Conservation (phyloP, 2,329 filamentous ascomycete species). For the Epichloe gansuensis region DNA sequence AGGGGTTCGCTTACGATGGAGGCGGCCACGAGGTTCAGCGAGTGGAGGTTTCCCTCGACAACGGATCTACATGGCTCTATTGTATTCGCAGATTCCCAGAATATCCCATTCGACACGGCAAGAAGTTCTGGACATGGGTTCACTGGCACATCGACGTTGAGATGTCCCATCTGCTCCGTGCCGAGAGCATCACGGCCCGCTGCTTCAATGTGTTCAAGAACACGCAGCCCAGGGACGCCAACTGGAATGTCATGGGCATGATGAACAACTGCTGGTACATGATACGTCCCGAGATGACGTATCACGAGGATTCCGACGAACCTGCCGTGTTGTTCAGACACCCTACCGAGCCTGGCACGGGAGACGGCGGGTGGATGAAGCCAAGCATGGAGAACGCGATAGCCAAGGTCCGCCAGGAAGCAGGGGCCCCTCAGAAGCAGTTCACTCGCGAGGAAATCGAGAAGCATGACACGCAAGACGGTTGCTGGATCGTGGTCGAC, state of each 20-base stretch:
- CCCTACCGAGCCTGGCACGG: slow-evolving; percentile 30
- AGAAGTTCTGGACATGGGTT: slow-evolving; percentile 42
- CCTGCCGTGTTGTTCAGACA: slow-evolving; percentile 31
- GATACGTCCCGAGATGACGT: slow-evolving; percentile 27
- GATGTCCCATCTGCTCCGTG: slow-evolving; percentile 28
- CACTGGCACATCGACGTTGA: slow-evolving; percentile 40
- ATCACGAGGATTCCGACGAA: slow-evolving; percentile 18
- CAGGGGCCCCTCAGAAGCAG: slow-evolving; percentile 32
- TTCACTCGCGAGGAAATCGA: slow-evolving; percentile 42
- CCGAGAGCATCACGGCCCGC: slow-evolving; percentile 31
- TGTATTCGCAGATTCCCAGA: slow-evolving; percentile 29
- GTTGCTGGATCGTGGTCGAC: slow-evolving; percentile 43
- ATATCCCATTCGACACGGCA: slow-evolving; percentile 35
- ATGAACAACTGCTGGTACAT: slow-evolving; percentile 43
- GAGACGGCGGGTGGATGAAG: slow-evolving; percentile 39
- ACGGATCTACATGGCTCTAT: slow-evolving; percentile 28
- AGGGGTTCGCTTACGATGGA: slow-evolving; percentile 30
- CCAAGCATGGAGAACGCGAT: slow-evolving; percentile 32
- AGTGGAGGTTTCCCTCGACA: slow-evolving; percentile 36
- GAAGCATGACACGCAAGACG: slow-evolving; percentile 33
- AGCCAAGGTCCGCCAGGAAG: slow-evolving; percentile 29
- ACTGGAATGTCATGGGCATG: slow-evolving; percentile 40
- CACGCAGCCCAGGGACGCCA: slow-evolving; percentile 31
- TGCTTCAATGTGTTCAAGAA: slow-evolving; percentile 39
- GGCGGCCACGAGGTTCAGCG: slow-evolving; percentile 35